Evolutionary conservation across 2,329 filamentous ascomycete species (phyloP), one percentile per base, ranked within the genome.

Genomic region (Daldinia eschscholtzii): DNA sequence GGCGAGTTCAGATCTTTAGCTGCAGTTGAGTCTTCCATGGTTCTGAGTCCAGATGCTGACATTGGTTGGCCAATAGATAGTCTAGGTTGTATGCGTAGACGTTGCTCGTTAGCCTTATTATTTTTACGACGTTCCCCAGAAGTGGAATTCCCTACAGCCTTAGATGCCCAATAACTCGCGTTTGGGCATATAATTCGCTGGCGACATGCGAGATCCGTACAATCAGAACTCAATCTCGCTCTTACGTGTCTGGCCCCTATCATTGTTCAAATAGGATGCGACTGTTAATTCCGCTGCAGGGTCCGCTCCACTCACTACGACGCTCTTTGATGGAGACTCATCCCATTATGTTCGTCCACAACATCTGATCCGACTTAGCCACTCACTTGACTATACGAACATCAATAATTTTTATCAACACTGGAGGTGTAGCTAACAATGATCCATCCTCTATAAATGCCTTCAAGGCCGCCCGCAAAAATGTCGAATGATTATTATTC

Each of bases 301-400:
- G 60, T 63, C 67, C 35, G 35, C 62, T 66, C 63, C 63, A 62
- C 58, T 26, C 33, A 3, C 37, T 57, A 55, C 57, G 28, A 52
- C 37, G 50, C 58, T 58, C 58, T 58, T 50, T 57, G 61, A 56
- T 42, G n/a, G 44, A 20, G 30, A 35, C 39, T 30, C 64, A 57
- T 61, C 60, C 67, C 67, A 58, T 61, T 41, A 67, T 39, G 42
- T 46, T 57, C 37, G 37, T 57, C 52, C 63, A 69, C 67, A 70
- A 58, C 52, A 64, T 26, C 39, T 41, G 61, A 58, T 33, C 64
- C 30, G 28, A 63, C 58, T 59, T 70, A 58, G 67, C 57, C 67
- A 67, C 61, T 42, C 15, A 61, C 42, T 39, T 39, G 48, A 61
- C 50, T 64, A 56, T 70, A 55, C 42, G 20, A 61, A 59, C 10